Conservation (phyloP, 345 rosid species). For the Nasturtium officinale region DNA sequence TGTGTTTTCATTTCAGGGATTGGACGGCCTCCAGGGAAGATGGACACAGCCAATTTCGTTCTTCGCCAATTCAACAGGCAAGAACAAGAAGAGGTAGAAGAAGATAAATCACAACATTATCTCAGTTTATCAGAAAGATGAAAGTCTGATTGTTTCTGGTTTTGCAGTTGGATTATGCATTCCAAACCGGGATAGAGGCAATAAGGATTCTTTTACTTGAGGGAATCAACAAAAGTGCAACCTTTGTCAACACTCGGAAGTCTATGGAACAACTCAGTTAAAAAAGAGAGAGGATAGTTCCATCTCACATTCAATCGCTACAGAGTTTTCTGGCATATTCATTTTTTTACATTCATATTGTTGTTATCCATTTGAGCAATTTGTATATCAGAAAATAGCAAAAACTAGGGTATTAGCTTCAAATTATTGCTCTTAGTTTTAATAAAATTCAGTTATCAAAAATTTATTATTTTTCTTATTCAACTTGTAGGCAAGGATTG, state of each 20-base stretch:
- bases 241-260: conserved; percentile 73
- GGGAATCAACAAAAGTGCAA: conserved; percentile 83
- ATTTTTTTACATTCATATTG: conserved; percentile 10
- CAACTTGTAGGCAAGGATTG: neutral
- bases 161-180: conserved; percentile 76
- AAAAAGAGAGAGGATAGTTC: neutral
- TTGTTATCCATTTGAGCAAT: conserved; percentile 7
- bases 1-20: conserved; percentile 60
- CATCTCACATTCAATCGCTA: conserved; percentile 13
- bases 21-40: conserved; percentile 95
- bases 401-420: neutral
- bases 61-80: conserved; percentile 71
- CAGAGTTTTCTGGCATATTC: conserved; percentile 12
- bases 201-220: conserved; percentile 67
- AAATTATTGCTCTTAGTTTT: neutral
- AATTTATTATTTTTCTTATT: neutral
- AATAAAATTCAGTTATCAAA: neutral
- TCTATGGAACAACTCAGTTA: conserved; percentile 61
- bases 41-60: conserved; percentile 75
- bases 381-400: conserved; percentile 16
- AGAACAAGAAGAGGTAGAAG: conserved; percentile 74
- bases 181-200: conserved; percentile 70
- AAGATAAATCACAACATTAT: conserved; percentile 17
- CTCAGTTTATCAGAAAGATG: neutral
- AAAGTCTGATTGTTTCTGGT: conserved; percentile 9